phyloP scores from a whole-genome alignment of 208 protist genomes.

The Leishmania mexicana region DNA sequence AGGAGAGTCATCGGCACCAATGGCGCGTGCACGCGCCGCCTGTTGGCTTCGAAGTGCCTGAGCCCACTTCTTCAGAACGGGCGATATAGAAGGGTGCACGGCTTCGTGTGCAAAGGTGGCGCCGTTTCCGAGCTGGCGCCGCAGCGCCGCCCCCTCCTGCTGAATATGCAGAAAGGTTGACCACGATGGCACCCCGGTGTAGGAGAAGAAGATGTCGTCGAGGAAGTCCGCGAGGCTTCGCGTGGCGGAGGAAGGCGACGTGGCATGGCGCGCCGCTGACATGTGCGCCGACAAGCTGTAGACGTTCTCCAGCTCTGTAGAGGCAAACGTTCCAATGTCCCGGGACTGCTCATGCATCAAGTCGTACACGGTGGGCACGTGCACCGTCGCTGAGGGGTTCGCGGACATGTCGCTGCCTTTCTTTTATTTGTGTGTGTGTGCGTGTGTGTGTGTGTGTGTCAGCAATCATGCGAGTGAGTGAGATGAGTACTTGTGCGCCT shows the following conservation, averaged over 20 bases:
- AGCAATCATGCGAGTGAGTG: not conserved
- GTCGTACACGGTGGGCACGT: constrained; percentile 21
- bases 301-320: constrained; percentile 5
- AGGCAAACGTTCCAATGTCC: constrained; percentile 5
- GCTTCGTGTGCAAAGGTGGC: constrained; percentile 46
- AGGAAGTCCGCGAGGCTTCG: constrained; percentile 31
- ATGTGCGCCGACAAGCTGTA: not conserved
- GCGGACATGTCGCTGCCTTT: not conserved
- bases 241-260: constrained; percentile 21
- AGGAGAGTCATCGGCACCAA: not conserved
- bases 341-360: constrained; percentile 2
- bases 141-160: constrained; percentile 39
- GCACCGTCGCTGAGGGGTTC: not conserved
- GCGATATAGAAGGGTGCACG: constrained; percentile 50
- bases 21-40: constrained; percentile 15
- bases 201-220: constrained; percentile 67
- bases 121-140: constrained; percentile 43
- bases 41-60: constrained; percentile 17
- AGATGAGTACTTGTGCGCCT: not conserved
- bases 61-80: constrained; percentile 38
- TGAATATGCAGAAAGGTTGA: constrained; percentile 49
- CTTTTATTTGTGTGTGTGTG: not conserved
- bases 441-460: not conserved
- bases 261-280: not conserved
- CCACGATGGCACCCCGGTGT: constrained; percentile 53